Percentiles rank a stretch among this genome's conserved stretches.
Evolutionary conservation across 257 asterid genomes (phyloP).

Genomic region (Solanum virginianum): DNA sequence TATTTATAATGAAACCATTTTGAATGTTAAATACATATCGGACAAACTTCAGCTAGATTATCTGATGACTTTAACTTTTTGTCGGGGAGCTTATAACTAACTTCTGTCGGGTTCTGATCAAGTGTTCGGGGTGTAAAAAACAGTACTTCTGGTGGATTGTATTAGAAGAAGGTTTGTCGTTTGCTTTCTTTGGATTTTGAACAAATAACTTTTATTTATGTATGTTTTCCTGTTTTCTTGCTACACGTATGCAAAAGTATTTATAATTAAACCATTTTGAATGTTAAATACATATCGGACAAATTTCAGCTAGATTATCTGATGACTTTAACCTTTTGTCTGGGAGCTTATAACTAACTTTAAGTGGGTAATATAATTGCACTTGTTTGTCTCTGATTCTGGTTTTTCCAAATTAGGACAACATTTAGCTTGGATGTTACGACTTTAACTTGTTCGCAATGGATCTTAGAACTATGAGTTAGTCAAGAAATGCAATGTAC

Average conservation of each 20-base stretch:
- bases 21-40: neutral
- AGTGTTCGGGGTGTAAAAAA: constrained; percentile 68
- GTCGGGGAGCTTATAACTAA: neutral
- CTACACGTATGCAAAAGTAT: neutral
- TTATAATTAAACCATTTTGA: neutral
- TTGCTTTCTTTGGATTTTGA: neutral
- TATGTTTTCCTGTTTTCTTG: neutral
- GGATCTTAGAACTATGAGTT: neutral
- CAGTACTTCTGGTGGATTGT: constrained; percentile 68
- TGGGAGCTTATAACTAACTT: neutral
- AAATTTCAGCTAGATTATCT: neutral
- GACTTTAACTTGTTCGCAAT: neutral
- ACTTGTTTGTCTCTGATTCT: neutral
- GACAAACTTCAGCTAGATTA: neutral
- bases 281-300: neutral
- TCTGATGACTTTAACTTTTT: neutral
- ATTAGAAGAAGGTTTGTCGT: constrained; percentile 50
- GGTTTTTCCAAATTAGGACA: neutral
- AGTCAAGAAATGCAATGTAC: neutral
- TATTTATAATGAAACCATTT: neutral
- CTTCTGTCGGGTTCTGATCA: constrained; percentile 33
- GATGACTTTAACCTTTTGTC: neutral
- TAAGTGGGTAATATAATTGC: neutral
- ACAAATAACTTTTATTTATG: neutral
- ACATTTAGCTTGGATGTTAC: neutral